Percentiles rank a stretch among this genome's conserved stretches.
phyloP scores from a whole-genome alignment of 352 stramenopile species.

The Phytophthora uliginosa region DNA sequence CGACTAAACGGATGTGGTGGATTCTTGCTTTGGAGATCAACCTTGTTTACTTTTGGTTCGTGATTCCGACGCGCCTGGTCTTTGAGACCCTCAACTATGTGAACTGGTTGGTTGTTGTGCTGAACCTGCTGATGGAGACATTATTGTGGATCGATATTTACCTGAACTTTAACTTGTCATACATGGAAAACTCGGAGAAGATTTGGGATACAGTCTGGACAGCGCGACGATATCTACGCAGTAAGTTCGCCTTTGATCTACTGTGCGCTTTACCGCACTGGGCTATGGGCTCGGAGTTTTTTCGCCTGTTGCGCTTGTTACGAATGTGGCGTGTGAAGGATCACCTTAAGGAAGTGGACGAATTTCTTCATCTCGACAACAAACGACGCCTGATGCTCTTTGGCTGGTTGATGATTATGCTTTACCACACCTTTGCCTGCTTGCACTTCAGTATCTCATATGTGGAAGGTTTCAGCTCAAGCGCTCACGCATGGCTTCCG shows the following conservation, averaged over 20 bases:
- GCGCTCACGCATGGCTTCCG: conserved; percentile 55
- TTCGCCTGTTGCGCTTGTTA: conserved; percentile 52
- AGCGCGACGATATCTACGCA: conserved; percentile 44
- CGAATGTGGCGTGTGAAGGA: conserved; percentile 41
- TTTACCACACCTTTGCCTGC: conserved; percentile 72
- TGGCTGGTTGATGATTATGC: conserved; percentile 52
- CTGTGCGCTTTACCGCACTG: conserved; percentile 57
- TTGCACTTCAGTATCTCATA: conserved; percentile 72
- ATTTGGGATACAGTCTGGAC: conserved; percentile 55
- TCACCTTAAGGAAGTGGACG: conserved; percentile 61
- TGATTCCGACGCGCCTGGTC: conserved; percentile 53
- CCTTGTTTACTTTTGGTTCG: conserved; percentile 67
- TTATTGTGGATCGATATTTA: conserved; percentile 60
- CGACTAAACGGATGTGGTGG: conserved; percentile 56
- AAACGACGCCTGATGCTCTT: conserved; percentile 62
- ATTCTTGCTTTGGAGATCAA: conserved; percentile 52
- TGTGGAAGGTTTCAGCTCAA: conserved; percentile 64
- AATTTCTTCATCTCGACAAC: conserved; percentile 57
- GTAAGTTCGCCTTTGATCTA: conserved; percentile 50
- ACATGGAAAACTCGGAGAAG: conserved; percentile 63
- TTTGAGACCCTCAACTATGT: conserved; percentile 46
- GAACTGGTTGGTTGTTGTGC: conserved; percentile 39
- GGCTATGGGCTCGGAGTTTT: conserved; percentile 26
- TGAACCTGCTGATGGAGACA: conserved; percentile 55
- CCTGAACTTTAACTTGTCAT: conserved; percentile 68